A percentile compares a stretch with the other conserved stretches of the same genome.
phyloP scores from a whole-genome alignment of 805 yeast species.

The Ogataea sp. region DNA sequence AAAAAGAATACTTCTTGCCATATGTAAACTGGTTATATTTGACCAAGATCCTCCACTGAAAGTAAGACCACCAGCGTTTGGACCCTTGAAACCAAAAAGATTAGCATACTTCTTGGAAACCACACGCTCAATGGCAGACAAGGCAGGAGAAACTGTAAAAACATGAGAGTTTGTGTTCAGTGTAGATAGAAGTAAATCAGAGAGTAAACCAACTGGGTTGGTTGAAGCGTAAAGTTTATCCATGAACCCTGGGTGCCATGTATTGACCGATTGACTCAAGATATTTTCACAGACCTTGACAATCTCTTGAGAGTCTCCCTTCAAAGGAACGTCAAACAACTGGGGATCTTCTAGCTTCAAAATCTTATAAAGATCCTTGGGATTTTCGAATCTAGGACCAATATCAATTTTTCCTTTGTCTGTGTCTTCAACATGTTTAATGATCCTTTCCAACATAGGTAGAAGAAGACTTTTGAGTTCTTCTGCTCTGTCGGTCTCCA shows the following conservation, averaged over 20 bases:
- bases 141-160: conserved; percentile 74
- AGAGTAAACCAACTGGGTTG: conserved; percentile 73
- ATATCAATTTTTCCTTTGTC: conserved; percentile 36
- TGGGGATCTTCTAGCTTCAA: conserved; percentile 27
- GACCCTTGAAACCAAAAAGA: conserved; percentile 48
- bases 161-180: conserved; percentile 83
- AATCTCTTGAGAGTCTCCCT: conserved; percentile 29
- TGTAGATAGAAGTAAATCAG: conserved; percentile 60
- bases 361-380: conserved; percentile 33
- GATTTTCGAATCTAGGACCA: conserved; percentile 43
- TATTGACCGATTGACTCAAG: conserved; percentile 61
- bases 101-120: conserved; percentile 62
- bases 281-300: conserved; percentile 45
- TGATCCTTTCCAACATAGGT: conserved; percentile 41
- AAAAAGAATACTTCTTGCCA: conserved; percentile 56
- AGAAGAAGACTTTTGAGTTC: conserved; percentile 51
- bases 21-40: conserved; percentile 68
- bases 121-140: conserved; percentile 65
- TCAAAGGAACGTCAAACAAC: conserved; percentile 14
- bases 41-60: conserved; percentile 88
- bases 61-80: conserved; percentile 70
- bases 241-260: conserved; percentile 83
- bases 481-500: conserved; percentile 43
- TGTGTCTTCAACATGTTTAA: conserved; percentile 42
- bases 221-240: conserved; percentile 83